Evolutionary conservation across 2,329 filamentous ascomycete genomes (phyloP).

Genomic region (Boeremia lycopersici): DNA sequence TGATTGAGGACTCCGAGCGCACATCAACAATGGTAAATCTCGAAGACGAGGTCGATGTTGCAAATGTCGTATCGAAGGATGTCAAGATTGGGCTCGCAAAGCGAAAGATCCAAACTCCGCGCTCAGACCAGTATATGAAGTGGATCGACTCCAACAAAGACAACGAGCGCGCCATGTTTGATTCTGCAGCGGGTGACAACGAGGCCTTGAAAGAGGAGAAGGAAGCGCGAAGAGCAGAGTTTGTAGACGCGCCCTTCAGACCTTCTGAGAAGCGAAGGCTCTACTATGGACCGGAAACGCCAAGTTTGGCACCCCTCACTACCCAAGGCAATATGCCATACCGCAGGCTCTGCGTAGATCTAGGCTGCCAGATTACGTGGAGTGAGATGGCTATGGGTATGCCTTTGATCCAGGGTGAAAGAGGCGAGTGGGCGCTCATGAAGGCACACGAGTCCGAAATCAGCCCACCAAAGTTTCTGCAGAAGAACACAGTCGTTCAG

Average conservation of each 20-base stretch:
- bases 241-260: constrained; percentile 83
- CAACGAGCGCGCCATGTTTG: constrained; percentile 40
- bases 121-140: constrained; percentile 74
- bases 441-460: constrained; percentile 88
- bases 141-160: constrained; percentile 74
- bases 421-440: constrained; percentile 92
- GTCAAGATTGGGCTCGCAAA: constrained; percentile 77
- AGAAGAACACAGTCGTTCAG: constrained; percentile 64
- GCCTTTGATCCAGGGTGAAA: constrained; percentile 86
- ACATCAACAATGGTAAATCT: constrained; percentile 54
- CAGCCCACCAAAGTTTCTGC: constrained; percentile 69
- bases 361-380: constrained; percentile 92
- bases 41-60: constrained; percentile 64
- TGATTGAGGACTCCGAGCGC: constrained; percentile 63
- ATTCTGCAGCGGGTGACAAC: constrained; percentile 44
- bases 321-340: constrained; percentile 97
- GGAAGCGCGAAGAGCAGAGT: constrained; percentile 77
- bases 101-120: constrained; percentile 71
- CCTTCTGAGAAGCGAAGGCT: constrained; percentile 92
- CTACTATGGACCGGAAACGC: constrained; percentile 94
- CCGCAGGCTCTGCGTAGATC: constrained; percentile 83
- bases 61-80: constrained; percentile 73
- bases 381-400: constrained; percentile 97
- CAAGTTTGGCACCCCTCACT: constrained; percentile 89
- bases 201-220: constrained; percentile 37